Percentiles rank a stretch among this genome's conserved stretches.
These are phyloP conservation scores for Tuber microsphaerosporum DNA, from an alignment of 495 filamentous ascomycete species.

Conservation along the genomic window DNA sequence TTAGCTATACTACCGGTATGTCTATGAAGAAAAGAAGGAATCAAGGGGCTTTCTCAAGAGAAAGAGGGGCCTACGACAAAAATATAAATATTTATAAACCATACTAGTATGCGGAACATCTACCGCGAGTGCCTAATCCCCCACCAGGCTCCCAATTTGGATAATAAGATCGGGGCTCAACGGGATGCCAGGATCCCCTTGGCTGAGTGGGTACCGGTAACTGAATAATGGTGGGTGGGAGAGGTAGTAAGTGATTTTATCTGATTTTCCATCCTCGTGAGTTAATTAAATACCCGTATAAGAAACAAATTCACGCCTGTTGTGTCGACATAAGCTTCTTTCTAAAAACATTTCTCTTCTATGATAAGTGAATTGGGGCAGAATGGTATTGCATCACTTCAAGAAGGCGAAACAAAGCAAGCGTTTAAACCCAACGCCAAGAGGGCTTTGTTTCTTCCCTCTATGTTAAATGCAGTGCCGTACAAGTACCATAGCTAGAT, in stretches of 20 bases:
- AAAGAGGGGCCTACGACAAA: neutral
- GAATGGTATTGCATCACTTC: neutral
- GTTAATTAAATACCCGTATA: neutral
- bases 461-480: too few species aligned
- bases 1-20: neutral
- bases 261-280: neutral
- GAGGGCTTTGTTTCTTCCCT: neutral
- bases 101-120: neutral
- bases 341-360: neutral
- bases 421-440: neutral
- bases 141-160: neutral
- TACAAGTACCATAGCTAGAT: neutral
- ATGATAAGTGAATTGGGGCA: neutral
- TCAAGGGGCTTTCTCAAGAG: neutral
- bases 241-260: neutral
- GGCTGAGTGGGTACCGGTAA: neutral
- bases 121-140: neutral
- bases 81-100: neutral
- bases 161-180: neutral
- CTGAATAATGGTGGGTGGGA: too few species aligned
- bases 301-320: neutral
- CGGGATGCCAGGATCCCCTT: neutral
- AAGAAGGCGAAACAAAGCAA: neutral
- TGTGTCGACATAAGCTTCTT: neutral
- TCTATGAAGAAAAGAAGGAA: neutral